A percentile compares a stretch with the other conserved stretches of the same genome.
These are phyloP conservation scores for Nemania sp. DNA, from an alignment of 2,329 filamentous ascomycete species.

Conservation along the genomic window DNA sequence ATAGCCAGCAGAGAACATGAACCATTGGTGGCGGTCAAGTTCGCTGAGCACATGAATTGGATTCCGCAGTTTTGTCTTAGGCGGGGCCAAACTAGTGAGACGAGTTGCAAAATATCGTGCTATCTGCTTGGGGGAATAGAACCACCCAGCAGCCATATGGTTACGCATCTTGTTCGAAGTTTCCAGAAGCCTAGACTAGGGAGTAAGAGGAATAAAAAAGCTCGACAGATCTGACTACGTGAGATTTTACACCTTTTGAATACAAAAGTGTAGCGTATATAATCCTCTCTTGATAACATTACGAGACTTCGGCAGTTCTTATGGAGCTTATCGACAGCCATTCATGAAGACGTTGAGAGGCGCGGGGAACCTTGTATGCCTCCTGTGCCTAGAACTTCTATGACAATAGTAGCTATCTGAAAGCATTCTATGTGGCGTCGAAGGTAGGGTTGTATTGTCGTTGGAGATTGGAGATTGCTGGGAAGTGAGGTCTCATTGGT, in stretches of 20 bases:
- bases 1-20: slow-evolving; percentile 44
- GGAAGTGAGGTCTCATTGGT: slow-evolving; percentile 2
- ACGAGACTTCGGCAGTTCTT: slow-evolving; percentile 19
- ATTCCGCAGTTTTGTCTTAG: slow-evolving; percentile 46
- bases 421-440: background rate
- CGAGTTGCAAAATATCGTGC: slow-evolving; percentile 51
- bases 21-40: slow-evolving; percentile 50
- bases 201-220: background rate
- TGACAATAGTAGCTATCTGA: background rate
- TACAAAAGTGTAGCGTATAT: background rate
- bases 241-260: background rate
- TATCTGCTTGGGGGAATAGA: slow-evolving; percentile 51
- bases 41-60: slow-evolving; percentile 46
- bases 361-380: slow-evolving; percentile 26
- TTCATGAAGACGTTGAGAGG: background rate
- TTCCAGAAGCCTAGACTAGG: background rate
- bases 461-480: background rate
- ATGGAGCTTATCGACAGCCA: slow-evolving; percentile 4
- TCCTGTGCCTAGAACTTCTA: background rate
- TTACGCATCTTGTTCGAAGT: slow-evolving; percentile 37
- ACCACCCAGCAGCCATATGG: slow-evolving; percentile 42
- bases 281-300: background rate
- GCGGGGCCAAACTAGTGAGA: slow-evolving; percentile 51
- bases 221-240: background rate
- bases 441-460: background rate